Percentiles rank a stretch among this genome's conserved stretches.
These are phyloP conservation scores for Skeletonema menzelii DNA, from an alignment of 108 stramenopile genomes.

Conservation along the genomic window DNA sequence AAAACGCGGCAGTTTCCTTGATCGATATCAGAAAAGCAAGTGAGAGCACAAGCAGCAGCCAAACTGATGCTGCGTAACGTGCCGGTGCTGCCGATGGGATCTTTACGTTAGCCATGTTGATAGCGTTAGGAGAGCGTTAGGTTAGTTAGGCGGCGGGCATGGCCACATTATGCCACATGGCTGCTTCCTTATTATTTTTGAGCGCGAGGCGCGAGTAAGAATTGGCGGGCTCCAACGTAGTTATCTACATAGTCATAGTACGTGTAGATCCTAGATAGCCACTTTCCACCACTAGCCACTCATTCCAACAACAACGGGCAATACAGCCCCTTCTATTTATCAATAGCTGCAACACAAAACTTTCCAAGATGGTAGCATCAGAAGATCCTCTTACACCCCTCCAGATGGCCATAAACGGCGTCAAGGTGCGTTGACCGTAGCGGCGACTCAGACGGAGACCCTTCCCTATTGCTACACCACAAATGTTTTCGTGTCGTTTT, in stretches of 20 bases:
- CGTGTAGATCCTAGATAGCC: too few species aligned
- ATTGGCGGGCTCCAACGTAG: too few species aligned
- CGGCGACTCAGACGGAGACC: not conserved
- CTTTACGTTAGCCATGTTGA: not conserved
- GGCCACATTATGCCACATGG: too few species aligned
- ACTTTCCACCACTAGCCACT: not conserved
- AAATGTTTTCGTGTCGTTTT: not conserved
- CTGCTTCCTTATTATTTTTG: too few species aligned
- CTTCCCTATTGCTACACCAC: not conserved
- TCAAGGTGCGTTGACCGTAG: conserved; percentile 59
- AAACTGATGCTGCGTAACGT: not conserved
- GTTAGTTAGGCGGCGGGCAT: too few species aligned
- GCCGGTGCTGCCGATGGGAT: not conserved
- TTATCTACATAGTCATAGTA: too few species aligned
- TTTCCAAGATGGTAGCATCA: conserved; percentile 41
- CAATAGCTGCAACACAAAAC: not conserved
- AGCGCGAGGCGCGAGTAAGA: too few species aligned
- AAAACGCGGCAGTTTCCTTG: not conserved
- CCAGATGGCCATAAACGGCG: conserved; percentile 69
- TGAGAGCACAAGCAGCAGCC: not conserved
- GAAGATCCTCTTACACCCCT: conserved; percentile 69
- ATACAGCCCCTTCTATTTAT: too few species aligned
- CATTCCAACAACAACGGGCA: too few species aligned
- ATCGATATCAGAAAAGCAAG: not conserved
- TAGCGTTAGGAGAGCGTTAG: too few species aligned